Evolutionary conservation across 345 rosid species (phyloP).

Genomic region (Heritiera fomes): DNA sequence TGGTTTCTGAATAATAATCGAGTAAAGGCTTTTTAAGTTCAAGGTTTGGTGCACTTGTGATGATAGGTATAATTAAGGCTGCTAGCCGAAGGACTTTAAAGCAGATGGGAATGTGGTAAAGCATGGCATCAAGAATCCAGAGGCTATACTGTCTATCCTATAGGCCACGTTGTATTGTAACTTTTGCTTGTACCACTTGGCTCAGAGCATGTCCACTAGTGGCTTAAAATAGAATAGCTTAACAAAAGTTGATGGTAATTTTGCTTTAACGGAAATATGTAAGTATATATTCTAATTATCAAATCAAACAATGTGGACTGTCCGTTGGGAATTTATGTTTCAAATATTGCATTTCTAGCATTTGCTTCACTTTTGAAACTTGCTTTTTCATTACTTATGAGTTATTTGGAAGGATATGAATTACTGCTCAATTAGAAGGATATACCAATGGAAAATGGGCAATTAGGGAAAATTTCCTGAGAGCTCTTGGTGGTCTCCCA

Average conservation of each 20-base stretch:
- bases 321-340: not conserved
- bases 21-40: no score
- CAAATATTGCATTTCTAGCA: not conserved
- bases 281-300: not conserved
- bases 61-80: not conserved
- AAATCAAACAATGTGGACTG: not conserved
- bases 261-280: not conserved
- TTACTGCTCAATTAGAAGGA: not conserved
- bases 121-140: not conserved
- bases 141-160: not conserved
- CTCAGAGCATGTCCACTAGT: not conserved
- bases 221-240: not conserved
- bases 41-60: no score
- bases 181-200: not conserved
- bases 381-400: not conserved
- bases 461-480: not conserved
- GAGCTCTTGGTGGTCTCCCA: not conserved
- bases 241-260: not conserved
- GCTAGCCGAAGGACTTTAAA: not conserved
- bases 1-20: no score
- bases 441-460: not conserved
- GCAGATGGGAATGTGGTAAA: not conserved
- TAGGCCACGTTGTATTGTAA: not conserved
- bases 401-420: not conserved
- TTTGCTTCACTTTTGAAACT: not conserved